Conservation (phyloP, 768 basidiomycete species). For the Tricholoma hemisulphureum region DNA sequence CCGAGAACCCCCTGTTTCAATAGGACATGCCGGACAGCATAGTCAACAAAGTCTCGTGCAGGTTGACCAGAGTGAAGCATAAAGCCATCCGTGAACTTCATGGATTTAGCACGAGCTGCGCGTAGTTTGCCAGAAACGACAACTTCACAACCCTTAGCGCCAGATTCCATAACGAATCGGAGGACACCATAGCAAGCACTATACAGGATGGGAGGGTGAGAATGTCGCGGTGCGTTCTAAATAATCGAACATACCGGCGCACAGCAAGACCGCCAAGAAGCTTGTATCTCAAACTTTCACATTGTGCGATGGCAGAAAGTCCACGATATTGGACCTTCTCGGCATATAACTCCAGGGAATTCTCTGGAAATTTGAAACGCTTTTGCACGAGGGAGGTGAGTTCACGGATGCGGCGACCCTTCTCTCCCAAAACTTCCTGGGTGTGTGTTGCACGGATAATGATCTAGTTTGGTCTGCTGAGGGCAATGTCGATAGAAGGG, state of each 20-base stretch:
- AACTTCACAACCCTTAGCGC: slow-evolving; percentile 99
- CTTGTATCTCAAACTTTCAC: slow-evolving; percentile 98
- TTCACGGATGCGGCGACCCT: slow-evolving; percentile 98
- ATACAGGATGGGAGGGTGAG: slow-evolving; percentile 1
- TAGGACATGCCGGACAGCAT: slow-evolving; percentile 96
- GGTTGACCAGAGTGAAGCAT: slow-evolving; percentile 99
- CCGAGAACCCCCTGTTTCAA: slow-evolving; percentile 98
- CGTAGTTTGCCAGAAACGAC: slow-evolving; percentile 99
- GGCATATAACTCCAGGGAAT: slow-evolving; percentile 97
- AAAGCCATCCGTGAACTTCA: slow-evolving; percentile 99
- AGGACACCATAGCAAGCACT: slow-evolving; percentile 99
- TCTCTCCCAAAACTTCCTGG: slow-evolving; percentile 97
- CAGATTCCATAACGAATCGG: slow-evolving; percentile 99
- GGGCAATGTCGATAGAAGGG: background rate
- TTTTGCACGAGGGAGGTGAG: slow-evolving; percentile 98
- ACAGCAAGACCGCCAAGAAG: slow-evolving; percentile 99
- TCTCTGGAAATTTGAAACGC: slow-evolving; percentile 99
- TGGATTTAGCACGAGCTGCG: slow-evolving; percentile 98
- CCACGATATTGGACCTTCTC: slow-evolving; percentile 99
- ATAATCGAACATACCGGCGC: slow-evolving; percentile 67
- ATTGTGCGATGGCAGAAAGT: slow-evolving; percentile 97
- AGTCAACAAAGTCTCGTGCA: slow-evolving; percentile 92
- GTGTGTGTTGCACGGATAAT: slow-evolving; percentile 99
- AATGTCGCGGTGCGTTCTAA: background rate
- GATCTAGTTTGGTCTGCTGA: slow-evolving; percentile 53